Evolutionary conservation across 2,329 filamentous ascomycete species (phyloP), one percentile per base, ranked within the genome.

Genomic region (Botrytis galanthina): DNA sequence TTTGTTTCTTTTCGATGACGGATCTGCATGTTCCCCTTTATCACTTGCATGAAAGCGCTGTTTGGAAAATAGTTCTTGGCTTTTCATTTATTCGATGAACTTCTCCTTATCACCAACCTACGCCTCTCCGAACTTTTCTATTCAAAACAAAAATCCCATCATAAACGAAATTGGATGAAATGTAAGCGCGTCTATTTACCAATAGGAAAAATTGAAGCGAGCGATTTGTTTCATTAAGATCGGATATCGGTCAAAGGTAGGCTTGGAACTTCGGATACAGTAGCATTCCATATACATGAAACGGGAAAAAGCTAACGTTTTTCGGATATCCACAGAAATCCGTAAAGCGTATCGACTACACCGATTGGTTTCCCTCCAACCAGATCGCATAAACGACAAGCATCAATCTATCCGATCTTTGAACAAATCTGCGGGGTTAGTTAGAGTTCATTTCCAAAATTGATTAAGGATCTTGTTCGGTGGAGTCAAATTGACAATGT

Each of bases 381-480:
- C 16, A 57, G 26, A 57, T 68, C 35, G 66, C 35, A 42, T 68
- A 42, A 42, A 57, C 26, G 26, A 29, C 46, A 51, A 51, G 20
- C 44, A 51, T 67, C 51, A 37, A n/a, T 51, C 44, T 51, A 67
- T 37, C 48, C 48, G 35, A 68, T 68, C 66, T 68, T 22, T 68
- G 20, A 57, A 68, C 26, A 42, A n/a, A 51, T 42, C n/a, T 57
- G 66, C 48, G 48, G 66, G 66, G 66, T 57, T 29, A 32, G 16
- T 2, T 32, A 57, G 16, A 32, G 9, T 37, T 57, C 35, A 68
- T 68, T 68, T 57, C 48, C 22, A 42, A 57, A 68, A 57, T 68
- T 68, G 66, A 68, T 57, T 68, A 57, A 68, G 66, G 48, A 68
- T 68, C 48, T 57, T 26, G 48, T 57, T n/a, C 12, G 26, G 66